phyloP scores from a whole-genome alignment of 345 rosid species.

The sweet orange (Citrus sinensis) region DVS_A1.0 CM039166.1:11861501-11862000 shows the following conservation, averaged over 20 bases:
- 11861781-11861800: not conserved
- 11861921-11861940: not conserved
- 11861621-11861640: not conserved
- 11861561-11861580: not conserved
- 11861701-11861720: conserved; percentile 5
- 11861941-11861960: not conserved
- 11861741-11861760: conserved; percentile 18
- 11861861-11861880: not conserved
- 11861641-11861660: not conserved
- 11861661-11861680: conserved; percentile 2
- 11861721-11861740: conserved; percentile 32
- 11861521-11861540: not conserved
- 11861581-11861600: not conserved
- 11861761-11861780: conserved; percentile 12
- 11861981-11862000: conserved; percentile 7
- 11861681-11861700: conserved; percentile 1
- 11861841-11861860: not conserved
- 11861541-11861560: not conserved
- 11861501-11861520: not conserved
- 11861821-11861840: too few species aligned
- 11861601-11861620: not conserved
- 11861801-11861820: too few species aligned
- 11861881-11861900: not conserved
- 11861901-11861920: not conserved
- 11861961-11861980: not conserved